These are phyloP conservation scores for Meyerozyma carpophila DNA, from an alignment of 1,139 yeast species.

Conservation along the genomic window DNA sequence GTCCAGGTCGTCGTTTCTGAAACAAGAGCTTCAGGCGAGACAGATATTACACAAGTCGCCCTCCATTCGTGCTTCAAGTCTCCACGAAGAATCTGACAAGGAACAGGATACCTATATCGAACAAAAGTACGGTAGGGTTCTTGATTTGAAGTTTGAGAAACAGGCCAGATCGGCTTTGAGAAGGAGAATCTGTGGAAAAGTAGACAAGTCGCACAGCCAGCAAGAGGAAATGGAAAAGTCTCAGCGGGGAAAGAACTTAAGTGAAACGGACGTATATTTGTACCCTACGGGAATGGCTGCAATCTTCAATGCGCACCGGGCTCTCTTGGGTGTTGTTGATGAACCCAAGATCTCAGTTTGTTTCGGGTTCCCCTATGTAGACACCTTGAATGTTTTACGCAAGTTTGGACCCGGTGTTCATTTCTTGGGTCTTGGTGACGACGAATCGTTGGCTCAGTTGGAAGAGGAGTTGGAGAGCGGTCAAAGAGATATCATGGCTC, in stretches of 20 bases:
- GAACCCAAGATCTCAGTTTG: conserved; percentile 67
- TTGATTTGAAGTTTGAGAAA: conserved; percentile 69
- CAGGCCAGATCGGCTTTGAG: conserved; percentile 73
- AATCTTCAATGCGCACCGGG: conserved; percentile 76
- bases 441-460: conserved; percentile 58
- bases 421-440: conserved; percentile 82
- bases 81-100: conserved; percentile 31
- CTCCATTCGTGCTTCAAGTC: conserved; percentile 28
- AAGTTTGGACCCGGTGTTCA: conserved; percentile 89
- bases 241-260: conserved; percentile 28
- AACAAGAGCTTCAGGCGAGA: conserved; percentile 36
- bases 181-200: conserved; percentile 69
- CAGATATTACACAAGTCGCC: conserved; percentile 28
- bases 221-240: conserved; percentile 27
- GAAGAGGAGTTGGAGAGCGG: conserved; percentile 60
- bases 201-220: conserved; percentile 39
- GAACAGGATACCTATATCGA: conserved; percentile 73
- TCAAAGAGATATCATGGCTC: conserved; percentile 54
- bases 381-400: conserved; percentile 75
- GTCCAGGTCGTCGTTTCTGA: conserved; percentile 9
- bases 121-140: conserved; percentile 84
- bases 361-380: conserved; percentile 94
- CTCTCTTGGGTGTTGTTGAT: conserved; percentile 36
- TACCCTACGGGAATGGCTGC: conserved; percentile 94
- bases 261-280: conserved; percentile 68